Percentiles rank a stretch among this genome's conserved stretches.
phyloP scores from a whole-genome alignment of 306 rosid genomes.

The Glycine soja region DNA sequence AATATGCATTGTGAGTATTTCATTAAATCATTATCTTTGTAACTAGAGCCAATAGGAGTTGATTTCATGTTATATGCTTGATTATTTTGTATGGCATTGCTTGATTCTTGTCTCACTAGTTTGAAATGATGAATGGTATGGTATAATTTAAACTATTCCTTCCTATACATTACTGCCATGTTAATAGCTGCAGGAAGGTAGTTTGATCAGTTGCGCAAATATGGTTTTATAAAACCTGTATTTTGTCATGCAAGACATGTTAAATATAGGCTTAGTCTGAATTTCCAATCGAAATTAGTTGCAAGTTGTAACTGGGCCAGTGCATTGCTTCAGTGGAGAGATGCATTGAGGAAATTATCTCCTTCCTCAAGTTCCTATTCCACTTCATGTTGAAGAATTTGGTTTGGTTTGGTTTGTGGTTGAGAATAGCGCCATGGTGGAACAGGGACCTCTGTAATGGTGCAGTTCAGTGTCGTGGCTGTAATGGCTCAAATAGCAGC shows the following conservation, averaged over 20 bases:
- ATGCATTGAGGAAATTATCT: constrained; percentile 20
- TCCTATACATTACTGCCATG: constrained; percentile 10
- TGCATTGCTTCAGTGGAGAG: constrained; percentile 5
- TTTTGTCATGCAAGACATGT: constrained; percentile 21
- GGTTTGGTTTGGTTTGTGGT: too few relatives aligned
- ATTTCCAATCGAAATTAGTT: not conserved
- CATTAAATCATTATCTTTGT: not conserved
- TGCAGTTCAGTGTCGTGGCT: too few relatives aligned
- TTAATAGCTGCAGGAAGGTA: constrained; percentile 31
- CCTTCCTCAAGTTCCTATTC: not conserved
- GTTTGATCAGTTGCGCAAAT: constrained; percentile 36
- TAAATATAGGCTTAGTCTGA: not conserved
- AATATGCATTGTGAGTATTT: constrained; percentile 60
- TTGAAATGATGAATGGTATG: constrained; percentile 25
- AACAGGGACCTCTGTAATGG: too few relatives aligned
- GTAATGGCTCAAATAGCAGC: too few relatives aligned
- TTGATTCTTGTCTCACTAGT: constrained; percentile 37
- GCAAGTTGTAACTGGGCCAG: not conserved
- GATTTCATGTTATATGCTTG: constrained; percentile 17
- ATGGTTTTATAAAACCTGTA: constrained; percentile 20
- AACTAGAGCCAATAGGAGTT: constrained; percentile 16
- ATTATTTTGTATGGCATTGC: constrained; percentile 18
- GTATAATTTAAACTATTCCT: constrained; percentile 21
- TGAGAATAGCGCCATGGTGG: too few relatives aligned
- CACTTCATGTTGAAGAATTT: not conserved